A percentile compares a stretch with the other conserved stretches of the same genome.
phyloP scores from a whole-genome alignment of 2,329 filamentous ascomycete species.

The Ophiosphaerella narmari region DNA sequence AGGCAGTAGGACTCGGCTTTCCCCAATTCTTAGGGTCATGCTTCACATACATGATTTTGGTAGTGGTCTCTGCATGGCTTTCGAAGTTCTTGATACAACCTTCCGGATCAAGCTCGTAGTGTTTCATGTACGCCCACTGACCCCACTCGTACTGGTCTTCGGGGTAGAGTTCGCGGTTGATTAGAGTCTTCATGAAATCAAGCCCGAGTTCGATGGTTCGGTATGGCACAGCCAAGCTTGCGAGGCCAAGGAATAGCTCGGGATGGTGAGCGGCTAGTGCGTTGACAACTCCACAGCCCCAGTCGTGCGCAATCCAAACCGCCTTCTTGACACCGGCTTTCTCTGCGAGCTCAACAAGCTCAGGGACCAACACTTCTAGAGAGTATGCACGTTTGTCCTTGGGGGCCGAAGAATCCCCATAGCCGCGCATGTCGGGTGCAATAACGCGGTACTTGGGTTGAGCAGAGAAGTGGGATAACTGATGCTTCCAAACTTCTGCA shows the following conservation, averaged over 20 bases:
- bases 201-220: constrained; percentile 49
- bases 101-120: constrained; percentile 33
- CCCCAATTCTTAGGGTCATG: constrained; percentile 27
- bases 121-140: constrained; percentile 43
- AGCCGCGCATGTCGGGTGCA: constrained; percentile 42
- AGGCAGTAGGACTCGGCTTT: constrained; percentile 27
- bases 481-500: constrained; percentile 42
- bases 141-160: constrained; percentile 47
- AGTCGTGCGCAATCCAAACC: constrained; percentile 57
- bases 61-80: constrained; percentile 22
- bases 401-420: constrained; percentile 39
- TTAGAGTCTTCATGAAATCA: constrained; percentile 37
- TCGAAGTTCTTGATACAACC: constrained; percentile 25
- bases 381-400: constrained; percentile 36
- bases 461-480: constrained; percentile 38
- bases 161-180: constrained; percentile 55
- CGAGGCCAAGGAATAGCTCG: constrained; percentile 36
- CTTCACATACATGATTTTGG: constrained; percentile 29
- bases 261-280: constrained; percentile 38
- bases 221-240: constrained; percentile 48
- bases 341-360: constrained; percentile 48
- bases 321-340: constrained; percentile 46
- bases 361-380: constrained; percentile 29
- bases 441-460: constrained; percentile 31
- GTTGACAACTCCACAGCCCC: constrained; percentile 45